Percentiles rank a stretch among this genome's conserved stretches.
Conservation (phyloP, 2,329 filamentous ascomycete genomes). For the Diaporthe australafricana region DNA sequence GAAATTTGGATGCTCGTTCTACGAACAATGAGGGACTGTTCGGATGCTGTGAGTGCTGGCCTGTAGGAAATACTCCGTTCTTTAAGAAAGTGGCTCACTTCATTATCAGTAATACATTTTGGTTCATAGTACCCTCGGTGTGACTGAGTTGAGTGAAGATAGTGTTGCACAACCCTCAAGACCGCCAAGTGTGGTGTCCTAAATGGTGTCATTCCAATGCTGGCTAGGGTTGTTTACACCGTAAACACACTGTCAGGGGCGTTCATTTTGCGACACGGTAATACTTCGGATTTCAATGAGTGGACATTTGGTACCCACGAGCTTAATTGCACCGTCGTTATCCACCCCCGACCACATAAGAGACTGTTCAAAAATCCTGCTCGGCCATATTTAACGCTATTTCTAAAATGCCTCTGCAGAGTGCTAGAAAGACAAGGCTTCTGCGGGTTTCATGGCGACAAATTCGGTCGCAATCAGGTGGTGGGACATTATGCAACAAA, state of each 20-base stretch:
- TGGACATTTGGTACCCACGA: neutral
- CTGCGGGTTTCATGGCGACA: too few relatives aligned
- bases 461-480: too few relatives aligned
- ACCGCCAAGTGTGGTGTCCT: neutral
- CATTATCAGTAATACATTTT: accelerated
- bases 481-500: too few relatives aligned
- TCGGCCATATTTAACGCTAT: too few relatives aligned
- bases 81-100: neutral
- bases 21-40: too few relatives aligned
- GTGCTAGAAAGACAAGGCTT: too few relatives aligned
- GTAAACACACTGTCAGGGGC: neutral
- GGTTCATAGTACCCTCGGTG: too few relatives aligned
- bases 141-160: neutral
- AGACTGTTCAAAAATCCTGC: too few relatives aligned
- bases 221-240: neutral
- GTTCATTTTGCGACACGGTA: neutral
- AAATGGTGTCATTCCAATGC: neutral
- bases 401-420: too few relatives aligned
- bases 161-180: neutral
- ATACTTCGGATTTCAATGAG: neutral
- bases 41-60: accelerated
- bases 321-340: neutral
- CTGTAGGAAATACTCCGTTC: neutral
- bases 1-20: neutral
- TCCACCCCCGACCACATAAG: too few relatives aligned